These are phyloP conservation scores for Penicillium egyptiacum DNA, from an alignment of 495 filamentous ascomycete genomes.

Conservation along the genomic window DNA sequence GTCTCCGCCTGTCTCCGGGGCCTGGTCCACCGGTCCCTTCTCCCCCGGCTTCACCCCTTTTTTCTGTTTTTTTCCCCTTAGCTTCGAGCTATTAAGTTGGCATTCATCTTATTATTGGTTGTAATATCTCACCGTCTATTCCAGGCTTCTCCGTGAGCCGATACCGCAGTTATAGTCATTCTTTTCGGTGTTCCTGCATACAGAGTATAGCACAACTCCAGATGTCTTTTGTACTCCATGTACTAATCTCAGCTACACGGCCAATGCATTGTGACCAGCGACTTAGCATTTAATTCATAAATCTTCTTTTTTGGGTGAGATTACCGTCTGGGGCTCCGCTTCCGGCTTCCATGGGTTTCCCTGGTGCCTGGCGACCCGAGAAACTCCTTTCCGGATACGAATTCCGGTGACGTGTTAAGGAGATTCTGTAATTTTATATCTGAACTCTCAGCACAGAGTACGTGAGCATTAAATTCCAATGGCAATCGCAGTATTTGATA, in stretches of 20 bases:
- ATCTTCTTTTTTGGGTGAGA: background rate
- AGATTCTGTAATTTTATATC: no score
- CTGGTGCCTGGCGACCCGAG: slow-evolving; percentile 4
- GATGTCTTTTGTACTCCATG: background rate
- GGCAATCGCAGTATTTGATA: background rate
- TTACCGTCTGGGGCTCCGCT: slow-evolving; percentile 8
- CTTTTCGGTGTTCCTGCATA: background rate
- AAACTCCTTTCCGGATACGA: slow-evolving; percentile 2
- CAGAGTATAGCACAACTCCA: background rate
- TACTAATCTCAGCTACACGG: no score
- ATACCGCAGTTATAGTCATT: background rate
- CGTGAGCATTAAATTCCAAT: background rate
- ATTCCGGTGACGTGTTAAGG: background rate
- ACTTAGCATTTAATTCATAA: background rate
- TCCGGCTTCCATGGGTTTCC: background rate
- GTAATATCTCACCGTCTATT: slow-evolving; percentile 6
- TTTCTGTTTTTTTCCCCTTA: background rate
- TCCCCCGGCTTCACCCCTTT: slow-evolving; percentile 10
- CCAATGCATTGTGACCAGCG: background rate
- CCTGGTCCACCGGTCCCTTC: background rate
- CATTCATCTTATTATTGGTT: background rate
- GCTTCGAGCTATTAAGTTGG: background rate
- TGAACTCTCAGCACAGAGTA: no score
- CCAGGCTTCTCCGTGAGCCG: background rate
- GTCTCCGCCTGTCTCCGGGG: slow-evolving; percentile 11